Evolutionary conservation across 2,329 filamentous ascomycete species (phyloP).

Genomic region (Blastomyces silverae): DNA sequence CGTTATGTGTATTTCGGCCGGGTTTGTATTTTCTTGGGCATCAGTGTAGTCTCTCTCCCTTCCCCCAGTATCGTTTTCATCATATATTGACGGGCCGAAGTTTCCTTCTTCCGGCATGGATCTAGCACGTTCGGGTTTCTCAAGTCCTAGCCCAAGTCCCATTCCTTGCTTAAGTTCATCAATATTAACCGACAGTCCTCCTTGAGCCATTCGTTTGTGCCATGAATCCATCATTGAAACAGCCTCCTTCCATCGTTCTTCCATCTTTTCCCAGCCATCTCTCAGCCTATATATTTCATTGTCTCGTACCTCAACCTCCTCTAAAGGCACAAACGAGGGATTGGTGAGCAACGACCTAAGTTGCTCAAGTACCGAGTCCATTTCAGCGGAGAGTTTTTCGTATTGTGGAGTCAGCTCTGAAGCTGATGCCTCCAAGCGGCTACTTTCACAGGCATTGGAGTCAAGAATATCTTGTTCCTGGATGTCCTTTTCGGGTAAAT

Average conservation of each 20-base stretch:
- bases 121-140: constrained; percentile 22
- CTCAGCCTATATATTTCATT: constrained; percentile 79
- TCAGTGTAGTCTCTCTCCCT: constrained; percentile 18
- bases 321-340: constrained; percentile 89
- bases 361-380: constrained; percentile 72
- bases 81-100: constrained; percentile 16
- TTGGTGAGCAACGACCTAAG: constrained; percentile 82
- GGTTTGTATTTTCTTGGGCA: constrained; percentile 18
- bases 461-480: constrained; percentile 28
- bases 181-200: constrained; percentile 38
- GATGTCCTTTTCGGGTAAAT: constrained; percentile 25
- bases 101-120: constrained; percentile 20
- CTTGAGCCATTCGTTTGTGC: constrained; percentile 65
- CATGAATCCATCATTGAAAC: constrained; percentile 87
- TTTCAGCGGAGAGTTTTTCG: constrained; percentile 62
- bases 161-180: constrained; percentile 41
- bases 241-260: constrained; percentile 80
- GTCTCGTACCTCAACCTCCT: constrained; percentile 88
- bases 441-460: constrained; percentile 14
- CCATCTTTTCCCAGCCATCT: constrained; percentile 89
- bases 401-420: constrained; percentile 53
- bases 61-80: constrained; percentile 27
- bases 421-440: constrained; percentile 24
- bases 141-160: constrained; percentile 37
- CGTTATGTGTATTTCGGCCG: constrained; percentile 8